Evolutionary conservation across 192 early-diverging fungal species (phyloP), one percentile per base, ranked within the genome.

Genomic region (Geranomyces variabilis): DNA sequence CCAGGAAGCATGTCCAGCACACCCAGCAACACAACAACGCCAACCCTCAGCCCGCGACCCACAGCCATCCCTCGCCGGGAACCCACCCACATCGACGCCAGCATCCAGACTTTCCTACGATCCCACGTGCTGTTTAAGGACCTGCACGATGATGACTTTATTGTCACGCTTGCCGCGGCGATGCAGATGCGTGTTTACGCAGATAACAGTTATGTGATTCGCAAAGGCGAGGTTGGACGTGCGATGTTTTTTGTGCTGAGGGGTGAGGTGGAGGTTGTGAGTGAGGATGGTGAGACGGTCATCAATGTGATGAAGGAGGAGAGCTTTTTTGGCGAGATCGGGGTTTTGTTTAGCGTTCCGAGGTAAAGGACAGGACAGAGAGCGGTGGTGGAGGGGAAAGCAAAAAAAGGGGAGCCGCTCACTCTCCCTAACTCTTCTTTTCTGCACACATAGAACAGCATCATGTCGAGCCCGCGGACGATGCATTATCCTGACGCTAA

Each of bases 251-350:
- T 86, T 75, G 70, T 87, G 12, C 43, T 84, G 43, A 64, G 71
- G 24, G 85, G 85, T 12, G 78, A 77, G 33, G 76, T 86, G 17
- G 78, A 83, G 36, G 85, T 86, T 33, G 75, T 86, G 26, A 83
- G 83, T 1, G 85, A 86, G 43, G 85, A 86, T 71, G 85, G 85
- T 15, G 82, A 83, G 66, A 79, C 80, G 14, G 70, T 83, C 48
- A 66, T 83, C 53, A 81, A 81, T 67, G 75, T 83, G 31, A 82
- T 92, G 72, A 80, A 83, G 33, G 83, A 90, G 70, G 82, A 86
- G 49, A 85, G 83, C 29, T 92, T 92, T 77, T 92, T 92, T 69
- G 91, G 91, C n/a, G 91, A 92, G 67, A 90, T 92, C 24, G 91
- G 90, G 12, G 88, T 92, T 1, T 75, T 92, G 3, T 92, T 88